These are phyloP conservation scores for Fusarium temperatum DNA, from an alignment of 2,329 filamentous ascomycete species.

Conservation along the genomic window DNA sequence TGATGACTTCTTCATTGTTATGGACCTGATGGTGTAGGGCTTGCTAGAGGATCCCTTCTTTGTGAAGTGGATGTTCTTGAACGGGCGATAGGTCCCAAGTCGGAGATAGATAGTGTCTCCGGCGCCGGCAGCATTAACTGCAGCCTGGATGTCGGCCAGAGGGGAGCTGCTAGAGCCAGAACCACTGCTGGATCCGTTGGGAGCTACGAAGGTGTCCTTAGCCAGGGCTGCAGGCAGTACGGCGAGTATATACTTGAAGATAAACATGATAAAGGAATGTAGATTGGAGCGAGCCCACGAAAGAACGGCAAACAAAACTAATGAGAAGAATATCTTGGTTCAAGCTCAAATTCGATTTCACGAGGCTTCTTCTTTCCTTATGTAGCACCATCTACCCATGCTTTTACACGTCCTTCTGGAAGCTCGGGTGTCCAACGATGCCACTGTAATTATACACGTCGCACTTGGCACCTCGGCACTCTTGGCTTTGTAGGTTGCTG, in stretches of 20 bases:
- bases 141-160: conserved; percentile 55
- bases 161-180: conserved; percentile 47
- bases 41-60: conserved; percentile 52
- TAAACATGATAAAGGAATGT: neutral
- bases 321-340: neutral
- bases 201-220: conserved; percentile 55
- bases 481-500: neutral
- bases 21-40: conserved; percentile 53
- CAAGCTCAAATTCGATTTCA: no score
- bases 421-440: neutral
- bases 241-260: neutral
- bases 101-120: conserved; percentile 57
- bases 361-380: neutral
- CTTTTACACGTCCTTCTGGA: neutral
- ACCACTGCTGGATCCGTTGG: conserved; percentile 51
- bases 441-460: neutral
- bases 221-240: conserved; percentile 13
- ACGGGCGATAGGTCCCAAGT: conserved; percentile 54
- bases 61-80: conserved; percentile 57
- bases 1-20: conserved; percentile 51
- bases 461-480: neutral
- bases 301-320: neutral
- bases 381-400: neutral
- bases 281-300: neutral
- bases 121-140: conserved; percentile 54